A percentile compares a stretch with the other conserved stretches of the same genome.
phyloP scores from a whole-genome alignment of 2,329 filamentous ascomycete genomes.

The Beauveria bassiana region DNA sequence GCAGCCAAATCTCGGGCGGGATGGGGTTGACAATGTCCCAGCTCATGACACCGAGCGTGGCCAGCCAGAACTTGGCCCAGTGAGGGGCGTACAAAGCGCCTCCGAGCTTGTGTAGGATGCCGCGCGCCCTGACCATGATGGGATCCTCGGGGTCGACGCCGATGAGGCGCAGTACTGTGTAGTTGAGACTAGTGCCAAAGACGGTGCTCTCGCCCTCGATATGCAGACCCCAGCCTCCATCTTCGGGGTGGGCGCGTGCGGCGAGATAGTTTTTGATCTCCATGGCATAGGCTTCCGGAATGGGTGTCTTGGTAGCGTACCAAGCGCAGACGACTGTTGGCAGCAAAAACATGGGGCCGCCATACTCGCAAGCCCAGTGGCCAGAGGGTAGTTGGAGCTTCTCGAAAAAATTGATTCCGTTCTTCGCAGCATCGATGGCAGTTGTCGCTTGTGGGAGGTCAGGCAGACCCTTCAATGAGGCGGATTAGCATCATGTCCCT shows the following conservation, averaged over 20 bases:
- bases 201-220: conserved; percentile 90
- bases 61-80: conserved; percentile 97
- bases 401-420: conserved; percentile 83
- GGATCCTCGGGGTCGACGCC: conserved; percentile 79
- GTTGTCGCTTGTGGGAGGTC: conserved; percentile 61
- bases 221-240: conserved; percentile 96
- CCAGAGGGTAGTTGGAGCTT: conserved; percentile 81
- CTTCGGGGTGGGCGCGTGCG: conserved; percentile 72
- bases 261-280: conserved; percentile 93
- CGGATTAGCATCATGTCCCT: conserved; percentile 4
- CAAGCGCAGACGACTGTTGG: conserved; percentile 78
- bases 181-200: conserved; percentile 87
- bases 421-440: conserved; percentile 69
- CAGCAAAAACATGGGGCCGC: conserved; percentile 91
- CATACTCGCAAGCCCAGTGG: conserved; percentile 97
- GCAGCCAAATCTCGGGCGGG: conserved; percentile 85
- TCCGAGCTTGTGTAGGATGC: conserved; percentile 73
- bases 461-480: conserved; percentile 56
- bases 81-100: conserved; percentile 80
- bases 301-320: conserved; percentile 82
- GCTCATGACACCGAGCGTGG: conserved; percentile 68
- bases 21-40: conserved; percentile 96
- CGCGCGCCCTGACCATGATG: conserved; percentile 77
- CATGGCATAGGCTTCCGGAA: conserved; percentile 69
- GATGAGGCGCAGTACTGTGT: conserved; percentile 69